Conservation (phyloP, 2,329 filamentous ascomycete genomes). For the Huntiella moniliformis region DNA sequence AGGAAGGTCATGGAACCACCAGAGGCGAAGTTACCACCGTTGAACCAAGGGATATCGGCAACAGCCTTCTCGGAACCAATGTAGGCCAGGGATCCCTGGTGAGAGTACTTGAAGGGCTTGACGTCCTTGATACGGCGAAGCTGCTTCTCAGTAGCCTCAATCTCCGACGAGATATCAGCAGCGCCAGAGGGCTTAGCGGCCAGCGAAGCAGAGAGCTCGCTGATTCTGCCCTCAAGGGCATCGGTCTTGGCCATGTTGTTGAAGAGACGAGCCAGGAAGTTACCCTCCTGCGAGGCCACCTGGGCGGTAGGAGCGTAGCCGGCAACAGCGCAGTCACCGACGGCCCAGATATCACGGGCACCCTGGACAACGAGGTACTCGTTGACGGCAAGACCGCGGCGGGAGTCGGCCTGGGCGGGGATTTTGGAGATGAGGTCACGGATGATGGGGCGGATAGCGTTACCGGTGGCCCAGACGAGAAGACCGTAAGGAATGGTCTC, state of each 20-base stretch:
- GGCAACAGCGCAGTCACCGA: slow-evolving; percentile 91
- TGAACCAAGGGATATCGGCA: slow-evolving; percentile 92
- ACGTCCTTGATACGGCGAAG: slow-evolving; percentile 81
- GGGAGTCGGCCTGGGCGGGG: slow-evolving; percentile 84
- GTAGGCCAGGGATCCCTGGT: slow-evolving; percentile 92
- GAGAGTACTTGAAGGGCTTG: slow-evolving; percentile 95
- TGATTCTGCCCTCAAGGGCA: slow-evolving; percentile 56
- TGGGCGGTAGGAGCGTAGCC: slow-evolving; percentile 96
- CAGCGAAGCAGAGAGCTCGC: slow-evolving; percentile 43
- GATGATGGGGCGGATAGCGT: slow-evolving; percentile 75
- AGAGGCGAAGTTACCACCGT: slow-evolving; percentile 71
- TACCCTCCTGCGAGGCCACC: slow-evolving; percentile 87
- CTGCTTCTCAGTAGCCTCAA: slow-evolving; percentile 72
- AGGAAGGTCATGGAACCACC: slow-evolving; percentile 90
- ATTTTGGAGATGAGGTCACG: slow-evolving; percentile 84
- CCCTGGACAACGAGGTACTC: slow-evolving; percentile 98
- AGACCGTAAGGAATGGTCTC: slow-evolving; percentile 83
- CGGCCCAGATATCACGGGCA: slow-evolving; percentile 90
- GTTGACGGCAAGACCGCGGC: slow-evolving; percentile 88
- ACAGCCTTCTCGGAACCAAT: slow-evolving; percentile 97
- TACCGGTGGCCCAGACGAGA: slow-evolving; percentile 95
- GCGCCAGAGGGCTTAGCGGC: slow-evolving; percentile 45
- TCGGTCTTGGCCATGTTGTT: slow-evolving; percentile 98
- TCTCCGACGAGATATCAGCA: slow-evolving; percentile 52
- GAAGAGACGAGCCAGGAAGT: slow-evolving; percentile 86